A percentile compares a stretch with the other conserved stretches of the same genome.
phyloP scores from a whole-genome alignment of 257 asterid species.

The Scutellaria barbata region DNA sequence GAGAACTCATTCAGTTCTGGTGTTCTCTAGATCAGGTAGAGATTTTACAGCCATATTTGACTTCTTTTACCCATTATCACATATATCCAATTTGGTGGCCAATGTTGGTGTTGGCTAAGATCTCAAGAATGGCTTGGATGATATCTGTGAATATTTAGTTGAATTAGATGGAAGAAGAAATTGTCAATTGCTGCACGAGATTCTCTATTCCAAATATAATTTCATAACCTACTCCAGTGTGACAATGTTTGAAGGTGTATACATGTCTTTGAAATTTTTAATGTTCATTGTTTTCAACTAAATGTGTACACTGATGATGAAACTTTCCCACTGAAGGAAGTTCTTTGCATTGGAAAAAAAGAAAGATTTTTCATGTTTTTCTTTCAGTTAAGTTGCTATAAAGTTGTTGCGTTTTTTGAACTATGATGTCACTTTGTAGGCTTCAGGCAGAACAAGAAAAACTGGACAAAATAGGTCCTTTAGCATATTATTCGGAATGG shows the following conservation, averaged over 20 bases:
- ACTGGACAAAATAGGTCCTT: conserved; percentile 68
- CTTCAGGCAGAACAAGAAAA: conserved; percentile 75
- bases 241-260: too few species aligned
- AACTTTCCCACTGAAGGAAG: background rate
- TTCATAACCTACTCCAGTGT: background rate
- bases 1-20: background rate
- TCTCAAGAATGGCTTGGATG: too few species aligned
- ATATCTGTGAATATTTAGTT: background rate
- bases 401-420: conserved; percentile 24
- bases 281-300: background rate
- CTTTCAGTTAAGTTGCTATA: background rate
- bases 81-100: too few species aligned
- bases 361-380: background rate
- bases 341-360: background rate
- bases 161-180: background rate
- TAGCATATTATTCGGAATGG: conserved; percentile 94
- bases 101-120: too few species aligned
- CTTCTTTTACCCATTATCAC: too few species aligned
- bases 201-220: background rate
- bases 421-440: conserved; percentile 49
- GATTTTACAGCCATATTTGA: too few species aligned
- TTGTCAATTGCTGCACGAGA: background rate
- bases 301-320: background rate
- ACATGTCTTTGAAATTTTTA: background rate
- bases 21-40: background rate